These are phyloP conservation scores for Xylariaceae sp. DNA, from an alignment of 2,329 filamentous ascomycete species.

Conservation along the genomic window DNA sequence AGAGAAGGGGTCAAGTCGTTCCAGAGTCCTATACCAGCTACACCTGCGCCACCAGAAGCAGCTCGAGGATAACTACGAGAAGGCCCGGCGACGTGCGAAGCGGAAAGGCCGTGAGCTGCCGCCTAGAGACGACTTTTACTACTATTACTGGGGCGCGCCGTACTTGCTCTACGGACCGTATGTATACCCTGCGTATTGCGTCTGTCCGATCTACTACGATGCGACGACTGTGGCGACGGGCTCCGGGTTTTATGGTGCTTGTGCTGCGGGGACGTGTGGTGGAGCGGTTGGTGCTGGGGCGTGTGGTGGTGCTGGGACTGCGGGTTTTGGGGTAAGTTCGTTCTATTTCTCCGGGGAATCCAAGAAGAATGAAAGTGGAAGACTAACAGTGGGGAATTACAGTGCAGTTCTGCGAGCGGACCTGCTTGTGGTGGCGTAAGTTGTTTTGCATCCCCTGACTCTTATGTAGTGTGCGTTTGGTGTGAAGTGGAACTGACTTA, in stretches of 20 bases:
- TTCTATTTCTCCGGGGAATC: neutral
- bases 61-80: slow-evolving; percentile 52
- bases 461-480: no score
- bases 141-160: slow-evolving; percentile 47
- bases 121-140: slow-evolving; percentile 43
- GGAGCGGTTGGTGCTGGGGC: slow-evolving; percentile 35
- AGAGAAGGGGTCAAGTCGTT: slow-evolving; percentile 23
- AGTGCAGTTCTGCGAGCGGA: slow-evolving; percentile 22
- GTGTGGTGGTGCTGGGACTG: slow-evolving; percentile 33
- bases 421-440: slow-evolving; percentile 23
- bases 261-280: slow-evolving; percentile 45
- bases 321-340: slow-evolving; percentile 16
- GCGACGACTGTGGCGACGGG: slow-evolving; percentile 31
- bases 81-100: slow-evolving; percentile 44
- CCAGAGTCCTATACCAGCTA: slow-evolving; percentile 35
- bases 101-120: slow-evolving; percentile 46
- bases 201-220: slow-evolving; percentile 29
- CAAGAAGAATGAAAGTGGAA: neutral
- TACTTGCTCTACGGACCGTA: slow-evolving; percentile 44
- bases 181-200: slow-evolving; percentile 36
- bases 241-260: slow-evolving; percentile 36
- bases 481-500: no score
- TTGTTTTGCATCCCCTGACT: neutral
- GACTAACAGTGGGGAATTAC: neutral
- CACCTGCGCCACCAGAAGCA: slow-evolving; percentile 30